These are phyloP conservation scores for Endotrypanum monterogeii DNA, from an alignment of 208 protist genomes.

Conservation along the genomic window DNA sequence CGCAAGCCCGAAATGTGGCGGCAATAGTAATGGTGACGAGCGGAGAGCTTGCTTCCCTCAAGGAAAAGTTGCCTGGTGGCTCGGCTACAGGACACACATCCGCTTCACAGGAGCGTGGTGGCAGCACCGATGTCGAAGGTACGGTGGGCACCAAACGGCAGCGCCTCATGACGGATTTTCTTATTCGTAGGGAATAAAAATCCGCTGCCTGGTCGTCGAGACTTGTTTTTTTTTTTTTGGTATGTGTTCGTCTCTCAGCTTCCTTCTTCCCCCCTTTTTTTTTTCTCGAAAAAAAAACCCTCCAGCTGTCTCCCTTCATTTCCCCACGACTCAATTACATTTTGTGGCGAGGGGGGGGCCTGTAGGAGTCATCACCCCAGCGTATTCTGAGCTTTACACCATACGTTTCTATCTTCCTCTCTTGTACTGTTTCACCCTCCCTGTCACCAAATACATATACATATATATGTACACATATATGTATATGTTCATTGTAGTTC, in stretches of 20 bases:
- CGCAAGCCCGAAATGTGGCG: conserved; percentile 6
- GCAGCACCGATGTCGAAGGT: neutral
- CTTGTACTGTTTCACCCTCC: no score
- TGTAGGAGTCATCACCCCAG: no score
- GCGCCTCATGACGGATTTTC: conserved; percentile 43
- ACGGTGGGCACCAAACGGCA: conserved; percentile 24
- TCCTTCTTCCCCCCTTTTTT: neutral
- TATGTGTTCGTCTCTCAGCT: neutral
- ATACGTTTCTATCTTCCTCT: no score
- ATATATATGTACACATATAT: no score
- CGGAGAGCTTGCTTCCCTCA: neutral
- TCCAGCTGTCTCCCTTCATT: no score
- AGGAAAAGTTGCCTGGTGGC: neutral
- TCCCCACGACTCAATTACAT: no score
- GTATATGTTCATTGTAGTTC: no score
- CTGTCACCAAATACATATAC: no score
- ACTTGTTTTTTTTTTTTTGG: neutral
- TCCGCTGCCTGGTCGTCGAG: neutral
- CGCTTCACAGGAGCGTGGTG: neutral
- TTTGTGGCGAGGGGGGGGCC: no score
- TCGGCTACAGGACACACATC: neutral
- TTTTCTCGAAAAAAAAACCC: no score
- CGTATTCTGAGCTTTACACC: no score
- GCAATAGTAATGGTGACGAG: no score
- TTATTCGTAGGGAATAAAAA: conserved; percentile 20